phyloP scores from a whole-genome alignment of 352 stramenopile species.

The Phytophthora syringae region DNA sequence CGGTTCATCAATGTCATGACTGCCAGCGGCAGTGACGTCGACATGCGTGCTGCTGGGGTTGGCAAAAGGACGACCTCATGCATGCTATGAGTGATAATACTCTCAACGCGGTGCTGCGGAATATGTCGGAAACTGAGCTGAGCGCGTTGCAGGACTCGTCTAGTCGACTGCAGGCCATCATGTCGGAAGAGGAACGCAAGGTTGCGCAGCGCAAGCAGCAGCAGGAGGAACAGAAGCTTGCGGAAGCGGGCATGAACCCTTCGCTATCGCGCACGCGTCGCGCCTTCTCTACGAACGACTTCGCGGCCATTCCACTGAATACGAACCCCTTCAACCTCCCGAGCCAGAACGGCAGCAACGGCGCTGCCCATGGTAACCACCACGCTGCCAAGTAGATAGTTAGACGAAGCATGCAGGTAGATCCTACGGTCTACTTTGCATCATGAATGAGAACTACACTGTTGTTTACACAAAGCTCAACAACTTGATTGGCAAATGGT shows the following conservation, averaged over 20 bases:
- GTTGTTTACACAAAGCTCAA: slow-evolving; percentile 1
- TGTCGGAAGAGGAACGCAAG: slow-evolving; percentile 57
- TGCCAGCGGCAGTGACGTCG: slow-evolving; percentile 59
- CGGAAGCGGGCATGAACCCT: slow-evolving; percentile 34
- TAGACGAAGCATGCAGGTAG: slow-evolving; percentile 27
- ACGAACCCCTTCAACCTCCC: slow-evolving; percentile 23
- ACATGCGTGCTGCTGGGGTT: slow-evolving; percentile 36
- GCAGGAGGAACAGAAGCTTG: slow-evolving; percentile 35
- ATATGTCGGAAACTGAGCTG: slow-evolving; percentile 77
- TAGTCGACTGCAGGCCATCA: slow-evolving; percentile 65
- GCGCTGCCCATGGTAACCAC: slow-evolving; percentile 13
- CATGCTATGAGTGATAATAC: slow-evolving; percentile 78
- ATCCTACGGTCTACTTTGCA: slow-evolving; percentile 10
- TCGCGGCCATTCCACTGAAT: slow-evolving; percentile 42
- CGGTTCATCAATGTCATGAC: slow-evolving; percentile 75
- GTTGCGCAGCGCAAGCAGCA: slow-evolving; percentile 38
- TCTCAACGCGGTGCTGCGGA: slow-evolving; percentile 60
- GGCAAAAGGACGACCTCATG: slow-evolving; percentile 57
- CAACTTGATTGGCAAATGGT: too few species aligned
- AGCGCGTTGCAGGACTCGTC: slow-evolving; percentile 69
- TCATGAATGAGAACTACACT: slow-evolving; percentile 25
- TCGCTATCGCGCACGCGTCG: slow-evolving; percentile 62
- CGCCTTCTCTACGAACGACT: slow-evolving; percentile 70
- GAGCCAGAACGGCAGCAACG: slow-evolving; percentile 16
- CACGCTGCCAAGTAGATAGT: slow-evolving; percentile 26